Conservation (phyloP, 306 rosid species). For the Herpetospermum pedunculosum region DNA sequence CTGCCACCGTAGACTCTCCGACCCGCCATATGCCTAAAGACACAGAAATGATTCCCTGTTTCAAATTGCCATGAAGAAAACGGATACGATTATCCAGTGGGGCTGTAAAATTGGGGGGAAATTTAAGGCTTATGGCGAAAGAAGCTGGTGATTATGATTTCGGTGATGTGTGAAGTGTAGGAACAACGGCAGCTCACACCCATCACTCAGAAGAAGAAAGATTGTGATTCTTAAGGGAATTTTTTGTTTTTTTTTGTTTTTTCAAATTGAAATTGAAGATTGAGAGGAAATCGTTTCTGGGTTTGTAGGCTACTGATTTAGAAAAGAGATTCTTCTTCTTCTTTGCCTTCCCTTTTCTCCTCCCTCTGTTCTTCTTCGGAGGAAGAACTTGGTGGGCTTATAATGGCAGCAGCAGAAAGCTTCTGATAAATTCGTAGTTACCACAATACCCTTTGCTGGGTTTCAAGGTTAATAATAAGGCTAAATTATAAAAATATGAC, state of each 20-base stretch:
- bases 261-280: not conserved
- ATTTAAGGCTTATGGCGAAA: conserved; percentile 74
- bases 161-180: conserved; percentile 86
- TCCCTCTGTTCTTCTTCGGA: not conserved
- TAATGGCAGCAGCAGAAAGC: conserved; percentile 4
- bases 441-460: not conserved
- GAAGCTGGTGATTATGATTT: conserved; percentile 87
- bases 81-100: not conserved
- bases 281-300: not conserved
- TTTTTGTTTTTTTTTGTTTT: not conserved
- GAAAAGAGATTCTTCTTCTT: not conserved
- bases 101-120: not conserved
- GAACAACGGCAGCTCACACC: conserved; percentile 87
- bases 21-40: conserved; percentile 35
- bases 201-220: conserved; percentile 57
- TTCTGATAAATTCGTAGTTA: not conserved
- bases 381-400: not conserved
- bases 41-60: conserved; percentile 11
- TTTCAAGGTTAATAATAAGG: not conserved
- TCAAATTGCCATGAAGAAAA: conserved; percentile 10
- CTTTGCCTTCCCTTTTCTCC: not conserved
- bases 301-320: not conserved
- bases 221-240: not conserved
- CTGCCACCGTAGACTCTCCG: conserved; percentile 24
- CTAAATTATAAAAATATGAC: no score